Evolutionary conservation across 805 yeast genomes (phyloP).

Genomic region (Yamadazyma sp.): DNA sequence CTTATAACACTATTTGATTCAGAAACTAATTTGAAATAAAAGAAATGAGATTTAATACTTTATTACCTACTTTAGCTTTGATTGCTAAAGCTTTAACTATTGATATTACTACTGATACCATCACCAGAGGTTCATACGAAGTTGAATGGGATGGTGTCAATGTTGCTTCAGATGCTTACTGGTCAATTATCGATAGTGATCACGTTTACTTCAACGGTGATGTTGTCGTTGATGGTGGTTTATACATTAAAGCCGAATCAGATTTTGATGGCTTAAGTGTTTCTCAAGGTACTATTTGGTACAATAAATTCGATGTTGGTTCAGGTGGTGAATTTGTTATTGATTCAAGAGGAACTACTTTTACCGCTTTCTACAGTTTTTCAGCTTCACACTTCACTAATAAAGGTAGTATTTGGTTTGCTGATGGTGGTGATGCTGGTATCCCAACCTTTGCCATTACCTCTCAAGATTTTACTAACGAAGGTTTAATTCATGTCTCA

Average conservation of each 20-base stretch:
- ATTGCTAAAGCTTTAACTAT: constrained; percentile 14
- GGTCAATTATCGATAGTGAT: constrained; percentile 26
- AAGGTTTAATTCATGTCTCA: constrained; percentile 20
- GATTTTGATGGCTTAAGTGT: constrained; percentile 17
- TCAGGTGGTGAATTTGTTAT: constrained; percentile 21
- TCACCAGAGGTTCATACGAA: constrained; percentile 13
- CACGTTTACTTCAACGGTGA: constrained; percentile 21
- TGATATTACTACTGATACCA: constrained; percentile 14
- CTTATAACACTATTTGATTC: constrained; percentile 5
- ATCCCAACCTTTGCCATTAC: constrained; percentile 16
- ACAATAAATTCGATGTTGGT: constrained; percentile 9
- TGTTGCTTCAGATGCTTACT: constrained; percentile 22
- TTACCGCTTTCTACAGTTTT: constrained; percentile 20
- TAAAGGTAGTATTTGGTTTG: constrained; percentile 24
- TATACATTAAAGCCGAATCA: constrained; percentile 20
- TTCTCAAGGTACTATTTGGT: constrained; percentile 12
- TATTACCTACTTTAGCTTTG: constrained; percentile 14
- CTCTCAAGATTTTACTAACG: constrained; percentile 18
- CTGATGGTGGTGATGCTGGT: constrained; percentile 20
- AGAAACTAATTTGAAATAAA: too few species aligned
- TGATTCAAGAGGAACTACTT: constrained; percentile 19
- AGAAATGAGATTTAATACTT: constrained; percentile 12
- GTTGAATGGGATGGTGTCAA: constrained; percentile 19
- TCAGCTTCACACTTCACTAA: constrained; percentile 19
- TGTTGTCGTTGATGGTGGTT: constrained; percentile 21